Percentiles rank a stretch among this genome's conserved stretches.
These are phyloP conservation scores for Tephrocybe sp. DNA, from an alignment of 768 basidiomycete species.

Conservation along the genomic window DNA sequence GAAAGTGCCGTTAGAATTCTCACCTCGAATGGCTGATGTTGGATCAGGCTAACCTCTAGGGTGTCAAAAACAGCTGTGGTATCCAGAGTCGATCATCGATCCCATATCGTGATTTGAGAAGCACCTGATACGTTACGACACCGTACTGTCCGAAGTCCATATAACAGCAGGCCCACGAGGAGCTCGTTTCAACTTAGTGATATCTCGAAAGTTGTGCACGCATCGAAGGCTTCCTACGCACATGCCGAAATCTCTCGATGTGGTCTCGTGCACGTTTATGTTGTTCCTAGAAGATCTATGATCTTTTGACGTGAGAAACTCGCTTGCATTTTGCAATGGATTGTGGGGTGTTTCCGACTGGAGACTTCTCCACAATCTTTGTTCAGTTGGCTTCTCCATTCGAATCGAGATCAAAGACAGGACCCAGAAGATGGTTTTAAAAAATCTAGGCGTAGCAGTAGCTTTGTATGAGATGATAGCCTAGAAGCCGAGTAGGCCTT, in stretches of 20 bases:
- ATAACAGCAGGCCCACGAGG: too few species aligned
- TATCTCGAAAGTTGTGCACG: background rate
- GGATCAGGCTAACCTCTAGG: too few species aligned
- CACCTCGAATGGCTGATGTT: too few species aligned
- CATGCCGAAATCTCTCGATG: background rate
- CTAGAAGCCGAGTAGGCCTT: background rate
- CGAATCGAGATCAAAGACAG: background rate
- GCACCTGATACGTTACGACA: too few species aligned
- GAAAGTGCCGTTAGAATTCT: too few species aligned
- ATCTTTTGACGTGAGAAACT: background rate
- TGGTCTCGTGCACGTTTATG: background rate
- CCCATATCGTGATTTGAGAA: too few species aligned
- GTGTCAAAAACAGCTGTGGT: too few species aligned
- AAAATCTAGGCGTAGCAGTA: too few species aligned
- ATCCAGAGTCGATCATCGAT: too few species aligned
- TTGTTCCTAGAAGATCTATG: background rate
- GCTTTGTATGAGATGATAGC: background rate
- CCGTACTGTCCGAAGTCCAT: too few species aligned
- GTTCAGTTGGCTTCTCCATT: background rate
- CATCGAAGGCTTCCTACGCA: background rate
- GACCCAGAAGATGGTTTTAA: too few species aligned
- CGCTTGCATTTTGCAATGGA: background rate
- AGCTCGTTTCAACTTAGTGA: too few species aligned
- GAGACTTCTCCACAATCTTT: background rate
- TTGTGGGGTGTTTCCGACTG: background rate